phyloP scores from a whole-genome alignment of 768 basidiomycete genomes.

The Leccinum uliginosum region DNA sequence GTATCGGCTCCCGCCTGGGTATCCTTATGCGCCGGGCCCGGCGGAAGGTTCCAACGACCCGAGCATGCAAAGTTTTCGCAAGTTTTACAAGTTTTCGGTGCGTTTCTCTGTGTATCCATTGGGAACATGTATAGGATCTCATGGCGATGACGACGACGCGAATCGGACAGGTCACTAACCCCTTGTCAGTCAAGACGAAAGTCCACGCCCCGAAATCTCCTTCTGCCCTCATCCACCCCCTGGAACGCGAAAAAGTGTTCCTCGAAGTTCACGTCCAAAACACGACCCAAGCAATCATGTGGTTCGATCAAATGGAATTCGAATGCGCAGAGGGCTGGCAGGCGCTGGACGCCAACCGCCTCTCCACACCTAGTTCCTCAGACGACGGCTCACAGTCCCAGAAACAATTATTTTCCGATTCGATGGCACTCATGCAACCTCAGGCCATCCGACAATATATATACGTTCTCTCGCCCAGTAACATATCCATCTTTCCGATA shows the following conservation, averaged over 20 bases:
- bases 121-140: neutral
- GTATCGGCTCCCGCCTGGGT: constrained; percentile 67
- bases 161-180: constrained; percentile 74
- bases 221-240: constrained; percentile 56
- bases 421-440: constrained; percentile 72
- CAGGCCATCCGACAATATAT: constrained; percentile 86
- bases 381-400: constrained; percentile 17
- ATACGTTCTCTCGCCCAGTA: constrained; percentile 66
- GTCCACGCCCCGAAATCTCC: constrained; percentile 76
- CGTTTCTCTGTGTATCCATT: constrained; percentile 26
- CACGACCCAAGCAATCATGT: constrained; percentile 68
- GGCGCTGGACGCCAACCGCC: constrained; percentile 49
- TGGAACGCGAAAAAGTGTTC: constrained; percentile 78
- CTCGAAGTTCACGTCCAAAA: constrained; percentile 94
- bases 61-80: constrained; percentile 66
- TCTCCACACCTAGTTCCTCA: constrained; percentile 8
- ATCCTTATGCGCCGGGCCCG: constrained; percentile 46
- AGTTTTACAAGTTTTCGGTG: constrained; percentile 91
- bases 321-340: constrained; percentile 69
- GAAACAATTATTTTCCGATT: constrained; percentile 50
- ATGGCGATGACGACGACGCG: neutral
- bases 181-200: constrained; percentile 92
- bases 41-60: constrained; percentile 51
- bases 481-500: constrained; percentile 40
- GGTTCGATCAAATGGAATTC: constrained; percentile 77